phyloP scores from a whole-genome alignment of 78 protist species.

The Speleostelium caveatum region DNA sequence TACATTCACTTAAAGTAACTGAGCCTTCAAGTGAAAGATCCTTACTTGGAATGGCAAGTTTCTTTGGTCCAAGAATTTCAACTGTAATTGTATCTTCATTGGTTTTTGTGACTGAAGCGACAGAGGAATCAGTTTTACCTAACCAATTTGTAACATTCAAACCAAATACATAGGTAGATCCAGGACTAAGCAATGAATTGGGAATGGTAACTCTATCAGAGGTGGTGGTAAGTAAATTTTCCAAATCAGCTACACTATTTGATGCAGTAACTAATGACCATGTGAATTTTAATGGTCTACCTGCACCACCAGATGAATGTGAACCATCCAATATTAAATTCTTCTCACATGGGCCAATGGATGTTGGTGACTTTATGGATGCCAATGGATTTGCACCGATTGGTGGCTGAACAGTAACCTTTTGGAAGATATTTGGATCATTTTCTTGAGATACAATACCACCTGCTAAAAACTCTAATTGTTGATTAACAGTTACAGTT shows the following conservation, averaged over 20 bases:
- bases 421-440: slow-evolving; percentile 13
- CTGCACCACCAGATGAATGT: slow-evolving; percentile 21
- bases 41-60: neutral
- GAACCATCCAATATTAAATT: slow-evolving; percentile 19
- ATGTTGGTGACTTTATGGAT: slow-evolving; percentile 25
- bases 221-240: neutral
- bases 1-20: slow-evolving; percentile 12
- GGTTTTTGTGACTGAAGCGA: neutral
- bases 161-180: neutral
- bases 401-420: slow-evolving; percentile 9
- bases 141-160: slow-evolving; percentile 31
- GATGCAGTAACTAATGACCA: slow-evolving; percentile 7
- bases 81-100: neutral
- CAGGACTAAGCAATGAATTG: neutral
- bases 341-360: slow-evolving; percentile 25
- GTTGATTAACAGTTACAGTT: neutral
- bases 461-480: slow-evolving; percentile 23
- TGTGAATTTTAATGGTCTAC: neutral
- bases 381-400: neutral
- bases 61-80: slow-evolving; percentile 6
- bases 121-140: slow-evolving; percentile 5
- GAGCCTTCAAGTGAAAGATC: slow-evolving; percentile 12
- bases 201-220: slow-evolving; percentile 7
- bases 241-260: neutral
- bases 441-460: slow-evolving; percentile 9